phyloP scores from a whole-genome alignment of 306 rosid species.

The Lagenaria siceraria region DNA sequence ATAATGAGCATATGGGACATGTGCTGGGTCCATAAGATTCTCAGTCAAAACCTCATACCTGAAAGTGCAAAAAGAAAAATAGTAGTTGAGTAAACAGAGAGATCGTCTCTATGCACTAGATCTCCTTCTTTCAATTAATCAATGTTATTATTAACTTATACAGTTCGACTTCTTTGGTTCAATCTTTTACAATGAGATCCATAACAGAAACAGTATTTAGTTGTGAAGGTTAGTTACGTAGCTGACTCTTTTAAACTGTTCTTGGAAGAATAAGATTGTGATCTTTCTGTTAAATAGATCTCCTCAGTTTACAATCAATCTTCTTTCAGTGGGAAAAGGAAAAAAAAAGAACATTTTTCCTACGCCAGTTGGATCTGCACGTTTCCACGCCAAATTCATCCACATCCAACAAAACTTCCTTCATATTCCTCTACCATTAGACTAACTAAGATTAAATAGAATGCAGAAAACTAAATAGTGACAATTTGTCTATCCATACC shows the following conservation, averaged over 20 bases:
- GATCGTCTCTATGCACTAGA: too few relatives aligned
- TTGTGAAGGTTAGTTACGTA: background rate
- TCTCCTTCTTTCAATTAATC: background rate
- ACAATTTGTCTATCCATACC: constrained; percentile 23
- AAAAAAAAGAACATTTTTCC: too few relatives aligned
- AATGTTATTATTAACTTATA: background rate
- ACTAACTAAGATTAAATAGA: background rate
- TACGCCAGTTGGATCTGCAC: too few relatives aligned
- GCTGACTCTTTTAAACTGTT: background rate
- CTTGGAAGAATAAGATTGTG: background rate
- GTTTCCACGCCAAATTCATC: too few relatives aligned
- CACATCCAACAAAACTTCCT: too few relatives aligned
- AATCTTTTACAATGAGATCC: background rate
- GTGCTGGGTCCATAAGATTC: constrained; percentile 93
- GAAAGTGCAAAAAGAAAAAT: constrained; percentile 8
- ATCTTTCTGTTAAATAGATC: background rate
- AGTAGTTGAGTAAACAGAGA: background rate
- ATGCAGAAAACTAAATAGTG: background rate
- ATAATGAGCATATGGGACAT: constrained; percentile 75
- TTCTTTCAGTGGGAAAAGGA: too few relatives aligned
- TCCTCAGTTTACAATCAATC: background rate
- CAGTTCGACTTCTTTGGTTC: background rate
- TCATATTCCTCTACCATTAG: background rate
- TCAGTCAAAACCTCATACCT: constrained; percentile 86
- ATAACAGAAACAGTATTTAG: background rate